These are phyloP conservation scores for Yamadazyma kitorensis DNA, from an alignment of 805 yeast genomes.

Conservation along the genomic window DNA sequence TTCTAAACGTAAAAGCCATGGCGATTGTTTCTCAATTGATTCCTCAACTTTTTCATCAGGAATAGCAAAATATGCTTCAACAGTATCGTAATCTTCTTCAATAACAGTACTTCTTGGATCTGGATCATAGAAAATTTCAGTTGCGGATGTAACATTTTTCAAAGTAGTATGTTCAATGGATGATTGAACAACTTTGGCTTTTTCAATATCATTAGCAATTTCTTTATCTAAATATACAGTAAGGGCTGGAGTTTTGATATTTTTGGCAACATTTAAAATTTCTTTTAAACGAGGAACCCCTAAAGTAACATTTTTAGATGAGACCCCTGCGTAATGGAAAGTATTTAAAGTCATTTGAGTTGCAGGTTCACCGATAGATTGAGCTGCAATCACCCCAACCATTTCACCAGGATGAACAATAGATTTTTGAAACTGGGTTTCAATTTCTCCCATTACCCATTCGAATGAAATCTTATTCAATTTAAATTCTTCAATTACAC, in stretches of 20 bases:
- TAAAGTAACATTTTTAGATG: slow-evolving; percentile 91
- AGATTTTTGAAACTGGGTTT: slow-evolving; percentile 87
- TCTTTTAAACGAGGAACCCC: slow-evolving; percentile 99
- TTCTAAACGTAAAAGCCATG: slow-evolving; percentile 96
- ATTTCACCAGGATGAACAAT: slow-evolving; percentile 96
- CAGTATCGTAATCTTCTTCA: slow-evolving; percentile 95
- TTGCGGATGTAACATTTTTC: slow-evolving; percentile 93
- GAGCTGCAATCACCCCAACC: slow-evolving; percentile 98
- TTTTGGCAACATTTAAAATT: slow-evolving; percentile 96
- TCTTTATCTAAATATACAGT: slow-evolving; percentile 87
- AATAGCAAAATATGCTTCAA: slow-evolving; percentile 94
- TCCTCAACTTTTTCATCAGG: slow-evolving; percentile 98
- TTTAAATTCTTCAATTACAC: slow-evolving; percentile 88
- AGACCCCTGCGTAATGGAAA: slow-evolving; percentile 98
- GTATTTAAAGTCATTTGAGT: slow-evolving; percentile 97
- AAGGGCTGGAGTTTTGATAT: slow-evolving; percentile 98
- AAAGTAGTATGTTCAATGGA: slow-evolving; percentile 96
- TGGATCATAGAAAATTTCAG: slow-evolving; percentile 97
- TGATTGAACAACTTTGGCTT: slow-evolving; percentile 92
- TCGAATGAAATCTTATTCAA: slow-evolving; percentile 83
- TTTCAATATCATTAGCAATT: slow-evolving; percentile 83
- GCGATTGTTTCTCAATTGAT: slow-evolving; percentile 90
- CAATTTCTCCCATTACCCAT: slow-evolving; percentile 95
- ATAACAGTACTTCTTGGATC: slow-evolving; percentile 97
- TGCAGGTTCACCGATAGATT: slow-evolving; percentile 97